Evolutionary conservation across 495 filamentous ascomycete species (phyloP).

Genomic region (Baudoinia panamericana): DNA sequence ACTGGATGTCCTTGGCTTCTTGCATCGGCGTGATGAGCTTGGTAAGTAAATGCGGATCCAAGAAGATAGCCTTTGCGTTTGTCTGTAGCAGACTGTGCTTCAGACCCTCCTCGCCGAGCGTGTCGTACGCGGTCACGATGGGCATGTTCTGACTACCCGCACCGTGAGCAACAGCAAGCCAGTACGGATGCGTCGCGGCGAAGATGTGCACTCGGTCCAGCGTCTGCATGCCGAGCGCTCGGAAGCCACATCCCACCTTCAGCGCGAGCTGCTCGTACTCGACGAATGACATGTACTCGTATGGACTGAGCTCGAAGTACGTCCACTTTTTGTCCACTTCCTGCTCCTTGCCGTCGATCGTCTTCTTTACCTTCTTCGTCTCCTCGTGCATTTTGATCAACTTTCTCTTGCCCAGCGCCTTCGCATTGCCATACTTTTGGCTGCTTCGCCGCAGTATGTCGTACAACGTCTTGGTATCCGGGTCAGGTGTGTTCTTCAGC

Average conservation of each 20-base stretch:
- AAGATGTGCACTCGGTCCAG: conserved; percentile 73
- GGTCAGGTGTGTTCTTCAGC: conserved; percentile 50
- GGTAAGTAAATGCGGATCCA: conserved; percentile 70
- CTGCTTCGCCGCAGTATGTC: conserved; percentile 73
- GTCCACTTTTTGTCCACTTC: conserved; percentile 94
- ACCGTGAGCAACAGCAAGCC: conserved; percentile 31
- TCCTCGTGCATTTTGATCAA: conserved; percentile 78
- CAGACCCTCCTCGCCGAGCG: conserved; percentile 84
- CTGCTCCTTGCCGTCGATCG: conserved; percentile 75
- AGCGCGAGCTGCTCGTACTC: conserved; percentile 72
- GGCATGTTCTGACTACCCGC: conserved; percentile 75
- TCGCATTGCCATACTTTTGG: conserved; percentile 74
- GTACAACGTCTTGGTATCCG: conserved; percentile 68
- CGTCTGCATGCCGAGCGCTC: conserved; percentile 65
- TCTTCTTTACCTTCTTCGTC: conserved; percentile 94
- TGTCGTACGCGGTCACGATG: conserved; percentile 96
- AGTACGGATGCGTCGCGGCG: conserved; percentile 51
- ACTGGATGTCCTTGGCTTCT: conserved; percentile 62
- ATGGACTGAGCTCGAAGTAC: conserved; percentile 84
- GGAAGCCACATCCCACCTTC: conserved; percentile 56
- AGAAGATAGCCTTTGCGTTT: conserved; percentile 73
- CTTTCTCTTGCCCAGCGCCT: conserved; percentile 67
- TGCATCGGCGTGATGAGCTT: conserved; percentile 74
- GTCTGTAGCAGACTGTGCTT: conserved; percentile 86
- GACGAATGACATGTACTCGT: conserved; percentile 73